phyloP scores from a whole-genome alignment of 768 basidiomycete genomes.

The Mycena chlorophos region DNA sequence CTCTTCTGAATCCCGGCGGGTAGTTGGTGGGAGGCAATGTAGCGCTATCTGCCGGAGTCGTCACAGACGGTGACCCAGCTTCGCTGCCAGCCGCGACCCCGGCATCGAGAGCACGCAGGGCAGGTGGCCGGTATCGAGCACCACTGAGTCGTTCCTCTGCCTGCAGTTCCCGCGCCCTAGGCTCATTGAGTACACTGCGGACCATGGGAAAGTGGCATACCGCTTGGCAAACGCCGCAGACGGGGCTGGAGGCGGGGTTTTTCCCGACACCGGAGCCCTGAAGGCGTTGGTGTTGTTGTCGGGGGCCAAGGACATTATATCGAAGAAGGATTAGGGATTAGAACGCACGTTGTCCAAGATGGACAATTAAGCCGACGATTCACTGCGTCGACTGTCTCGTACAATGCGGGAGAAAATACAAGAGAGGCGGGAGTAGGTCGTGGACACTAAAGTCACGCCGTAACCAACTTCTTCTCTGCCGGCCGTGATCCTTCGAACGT shows the following conservation, averaged over 20 bases:
- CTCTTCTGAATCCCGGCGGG: slow-evolving; percentile 87
- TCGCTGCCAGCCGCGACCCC: slow-evolving; percentile 77
- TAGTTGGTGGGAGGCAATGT: slow-evolving; percentile 71
- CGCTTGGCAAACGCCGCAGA: slow-evolving; percentile 89
- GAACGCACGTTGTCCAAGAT: slow-evolving; percentile 37
- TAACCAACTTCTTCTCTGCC: neutral
- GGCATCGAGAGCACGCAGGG: slow-evolving; percentile 69
- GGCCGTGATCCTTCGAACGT: neutral
- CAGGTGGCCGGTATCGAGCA: slow-evolving; percentile 77
- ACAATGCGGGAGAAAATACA: slow-evolving; percentile 26
- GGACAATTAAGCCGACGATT: slow-evolving; percentile 33
- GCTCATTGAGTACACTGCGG: slow-evolving; percentile 21
- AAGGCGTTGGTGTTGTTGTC: slow-evolving; percentile 85
- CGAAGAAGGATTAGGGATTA: slow-evolving; percentile 84
- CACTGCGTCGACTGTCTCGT: slow-evolving; percentile 27
- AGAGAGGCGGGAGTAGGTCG: slow-evolving; percentile 8
- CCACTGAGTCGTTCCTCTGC: slow-evolving; percentile 66
- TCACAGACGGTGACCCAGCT: slow-evolving; percentile 49
- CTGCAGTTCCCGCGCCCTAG: slow-evolving; percentile 83
- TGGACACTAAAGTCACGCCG: neutral
- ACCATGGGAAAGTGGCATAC: slow-evolving; percentile 39
- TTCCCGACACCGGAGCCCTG: slow-evolving; percentile 76
- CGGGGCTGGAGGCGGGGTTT: slow-evolving; percentile 87
- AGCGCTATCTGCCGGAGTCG: slow-evolving; percentile 58
- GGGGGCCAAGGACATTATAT: slow-evolving; percentile 91